A percentile compares a stretch with the other conserved stretches of the same genome.
These are phyloP conservation scores for Annona cherimola DNA, from an alignment of 164 flowering plant genomes.

Conservation along the genomic window DNA sequence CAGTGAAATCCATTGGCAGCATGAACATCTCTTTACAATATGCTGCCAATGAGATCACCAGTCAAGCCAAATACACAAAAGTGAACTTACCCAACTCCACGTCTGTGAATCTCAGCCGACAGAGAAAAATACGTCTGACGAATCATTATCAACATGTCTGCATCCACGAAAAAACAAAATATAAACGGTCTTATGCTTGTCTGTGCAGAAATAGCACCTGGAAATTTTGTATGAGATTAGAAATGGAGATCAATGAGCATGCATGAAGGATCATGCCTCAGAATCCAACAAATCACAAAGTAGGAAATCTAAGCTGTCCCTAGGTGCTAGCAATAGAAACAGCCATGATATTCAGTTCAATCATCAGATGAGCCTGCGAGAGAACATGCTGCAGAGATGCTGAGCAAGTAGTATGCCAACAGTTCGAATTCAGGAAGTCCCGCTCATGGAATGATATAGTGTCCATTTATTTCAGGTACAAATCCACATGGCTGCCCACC, in stretches of 20 bases:
- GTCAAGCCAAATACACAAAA: conserved; percentile 14
- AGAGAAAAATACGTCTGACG: conserved; percentile 8
- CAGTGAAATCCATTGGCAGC: conserved; percentile 15
- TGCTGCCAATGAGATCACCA: conserved; percentile 27
- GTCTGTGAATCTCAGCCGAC: conserved; percentile 14
- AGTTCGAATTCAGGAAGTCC: background rate
- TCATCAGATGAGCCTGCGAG: background rate
- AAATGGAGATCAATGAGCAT: background rate
- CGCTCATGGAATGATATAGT: background rate
- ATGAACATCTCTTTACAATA: conserved; percentile 38
- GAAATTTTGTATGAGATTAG: background rate
- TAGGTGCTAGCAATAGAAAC: background rate
- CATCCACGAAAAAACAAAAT: background rate
- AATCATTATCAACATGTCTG: conserved; percentile 9
- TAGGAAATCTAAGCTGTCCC: background rate
- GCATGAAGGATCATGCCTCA: background rate
- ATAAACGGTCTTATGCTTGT: background rate
- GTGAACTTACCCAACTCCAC: conserved; percentile 10
- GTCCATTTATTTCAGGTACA: background rate
- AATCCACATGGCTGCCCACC: background rate
- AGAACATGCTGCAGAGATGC: too few relatives aligned
- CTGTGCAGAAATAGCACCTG: background rate
- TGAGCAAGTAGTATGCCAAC: background rate
- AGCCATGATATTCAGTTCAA: background rate
- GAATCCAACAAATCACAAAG: background rate